Percentiles rank a stretch among this genome's conserved stretches.
These are phyloP conservation scores for Penicillium macrosclerotiorum DNA, from an alignment of 495 filamentous ascomycete species.

Conservation along the genomic window DNA sequence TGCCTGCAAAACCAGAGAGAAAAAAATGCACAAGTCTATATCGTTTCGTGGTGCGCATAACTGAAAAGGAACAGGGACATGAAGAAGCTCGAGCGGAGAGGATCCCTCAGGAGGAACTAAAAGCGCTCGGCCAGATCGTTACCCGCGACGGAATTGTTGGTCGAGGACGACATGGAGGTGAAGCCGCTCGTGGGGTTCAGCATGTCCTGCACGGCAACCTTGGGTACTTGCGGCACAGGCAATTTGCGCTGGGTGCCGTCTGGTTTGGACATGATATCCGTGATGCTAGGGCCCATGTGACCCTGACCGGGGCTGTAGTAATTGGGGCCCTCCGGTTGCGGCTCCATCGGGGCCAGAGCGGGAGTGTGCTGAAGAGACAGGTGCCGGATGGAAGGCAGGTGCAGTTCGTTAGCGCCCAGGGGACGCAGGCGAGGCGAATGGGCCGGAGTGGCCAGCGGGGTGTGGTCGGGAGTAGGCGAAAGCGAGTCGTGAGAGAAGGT, in stretches of 20 bases:
- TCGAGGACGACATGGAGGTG: conserved; percentile 52
- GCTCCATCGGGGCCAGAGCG: conserved; percentile 90
- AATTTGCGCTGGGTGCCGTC: conserved; percentile 89
- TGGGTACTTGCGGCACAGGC: conserved; percentile 86
- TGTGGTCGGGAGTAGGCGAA: conserved; percentile 95
- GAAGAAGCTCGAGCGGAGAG: neutral
- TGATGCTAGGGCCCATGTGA: conserved; percentile 70
- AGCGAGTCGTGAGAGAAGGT: conserved; percentile 96
- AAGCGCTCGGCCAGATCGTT: conserved; percentile 42
- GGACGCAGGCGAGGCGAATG: conserved; percentile 92
- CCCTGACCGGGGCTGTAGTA: conserved; percentile 54
- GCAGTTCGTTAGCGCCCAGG: conserved; percentile 63
- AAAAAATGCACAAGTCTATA: conserved; percentile 49
- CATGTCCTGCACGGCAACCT: conserved; percentile 85
- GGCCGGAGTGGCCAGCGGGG: conserved; percentile 89
- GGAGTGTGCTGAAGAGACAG: conserved; percentile 85
- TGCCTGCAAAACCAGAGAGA: conserved; percentile 30
- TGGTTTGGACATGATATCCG: conserved; percentile 85
- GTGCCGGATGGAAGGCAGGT: conserved; percentile 85
- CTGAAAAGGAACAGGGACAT: conserved; percentile 21
- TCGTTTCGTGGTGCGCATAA: conserved; percentile 45
- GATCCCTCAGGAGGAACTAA: conserved; percentile 14
- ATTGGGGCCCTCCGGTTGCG: conserved; percentile 56
- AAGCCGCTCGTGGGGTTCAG: conserved; percentile 66
- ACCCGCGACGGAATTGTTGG: conserved; percentile 47